These are phyloP conservation scores for Talaromyces sp. DNA, from an alignment of 2,329 filamentous ascomycete species.

Conservation along the genomic window DNA sequence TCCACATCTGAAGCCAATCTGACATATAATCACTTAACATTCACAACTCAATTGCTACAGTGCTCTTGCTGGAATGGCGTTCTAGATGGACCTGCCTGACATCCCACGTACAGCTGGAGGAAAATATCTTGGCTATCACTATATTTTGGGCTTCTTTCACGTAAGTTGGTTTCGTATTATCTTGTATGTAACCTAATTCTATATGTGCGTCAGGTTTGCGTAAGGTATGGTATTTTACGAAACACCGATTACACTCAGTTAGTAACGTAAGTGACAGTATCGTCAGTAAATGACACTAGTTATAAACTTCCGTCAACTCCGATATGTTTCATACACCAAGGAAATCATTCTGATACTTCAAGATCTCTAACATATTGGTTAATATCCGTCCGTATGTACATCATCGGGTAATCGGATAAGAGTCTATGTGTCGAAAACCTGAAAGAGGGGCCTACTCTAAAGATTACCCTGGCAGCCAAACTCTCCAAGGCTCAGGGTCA, in stretches of 20 bases:
- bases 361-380: not conserved
- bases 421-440: not conserved
- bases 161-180: not conserved
- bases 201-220: not conserved
- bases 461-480: not conserved
- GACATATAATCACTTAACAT: not conserved
- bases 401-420: not conserved
- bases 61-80: not conserved
- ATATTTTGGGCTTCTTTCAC: not conserved
- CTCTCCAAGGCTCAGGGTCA: not conserved
- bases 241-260: not conserved
- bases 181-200: not conserved
- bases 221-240: not conserved
- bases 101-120: not conserved
- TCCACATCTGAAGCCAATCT: not conserved
- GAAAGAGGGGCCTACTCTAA: not conserved
- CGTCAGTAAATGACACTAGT: not conserved
- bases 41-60: not conserved
- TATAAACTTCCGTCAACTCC: not conserved
- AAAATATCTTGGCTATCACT: not conserved
- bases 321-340: not conserved
- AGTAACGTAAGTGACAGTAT: not conserved
- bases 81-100: not conserved
- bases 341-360: not conserved
- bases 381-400: not conserved